These are phyloP conservation scores for Pachyrhizus erosus DNA, from an alignment of 306 rosid species.

Conservation along the genomic window DNA sequence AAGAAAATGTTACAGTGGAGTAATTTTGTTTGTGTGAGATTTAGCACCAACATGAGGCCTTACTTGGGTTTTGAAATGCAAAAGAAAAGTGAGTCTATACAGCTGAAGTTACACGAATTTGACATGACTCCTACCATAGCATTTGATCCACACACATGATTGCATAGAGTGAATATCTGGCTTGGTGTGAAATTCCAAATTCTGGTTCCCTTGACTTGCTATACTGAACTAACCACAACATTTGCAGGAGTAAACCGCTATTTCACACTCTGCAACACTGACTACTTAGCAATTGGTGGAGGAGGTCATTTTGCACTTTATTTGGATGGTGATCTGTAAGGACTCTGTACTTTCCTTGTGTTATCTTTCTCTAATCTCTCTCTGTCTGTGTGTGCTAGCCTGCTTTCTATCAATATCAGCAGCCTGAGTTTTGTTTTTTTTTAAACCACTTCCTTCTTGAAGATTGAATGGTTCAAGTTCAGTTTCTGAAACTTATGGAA, in stretches of 20 bases:
- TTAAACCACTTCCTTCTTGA: neutral
- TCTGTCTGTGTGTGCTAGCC: neutral
- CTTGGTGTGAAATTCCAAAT: slow-evolving; percentile 25
- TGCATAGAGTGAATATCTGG: neutral
- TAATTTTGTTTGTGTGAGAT: neutral
- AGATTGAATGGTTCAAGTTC: slow-evolving; percentile 95
- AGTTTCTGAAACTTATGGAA: slow-evolving; percentile 83
- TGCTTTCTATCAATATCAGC: neutral
- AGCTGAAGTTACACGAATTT: neutral
- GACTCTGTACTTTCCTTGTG: slow-evolving; percentile 6
- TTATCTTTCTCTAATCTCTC: no score
- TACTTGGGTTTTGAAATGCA: neutral
- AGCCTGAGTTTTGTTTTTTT: neutral
- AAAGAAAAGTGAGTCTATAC: neutral
- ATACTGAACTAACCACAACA: slow-evolving; percentile 29
- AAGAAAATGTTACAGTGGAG: neutral
- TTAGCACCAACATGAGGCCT: neutral
- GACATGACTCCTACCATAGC: neutral
- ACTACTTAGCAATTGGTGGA: slow-evolving; percentile 86
- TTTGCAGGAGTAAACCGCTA: slow-evolving; percentile 83
- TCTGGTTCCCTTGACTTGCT: slow-evolving; percentile 20
- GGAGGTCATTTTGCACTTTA: slow-evolving; percentile 90
- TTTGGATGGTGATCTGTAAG: slow-evolving; percentile 92
- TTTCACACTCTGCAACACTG: slow-evolving; percentile 78
- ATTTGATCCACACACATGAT: slow-evolving; percentile 2